Percentiles rank a stretch among this genome's conserved stretches.
These are phyloP conservation scores for Trichoderma koningii DNA, from an alignment of 2,329 filamentous ascomycete species.

Conservation along the genomic window DNA sequence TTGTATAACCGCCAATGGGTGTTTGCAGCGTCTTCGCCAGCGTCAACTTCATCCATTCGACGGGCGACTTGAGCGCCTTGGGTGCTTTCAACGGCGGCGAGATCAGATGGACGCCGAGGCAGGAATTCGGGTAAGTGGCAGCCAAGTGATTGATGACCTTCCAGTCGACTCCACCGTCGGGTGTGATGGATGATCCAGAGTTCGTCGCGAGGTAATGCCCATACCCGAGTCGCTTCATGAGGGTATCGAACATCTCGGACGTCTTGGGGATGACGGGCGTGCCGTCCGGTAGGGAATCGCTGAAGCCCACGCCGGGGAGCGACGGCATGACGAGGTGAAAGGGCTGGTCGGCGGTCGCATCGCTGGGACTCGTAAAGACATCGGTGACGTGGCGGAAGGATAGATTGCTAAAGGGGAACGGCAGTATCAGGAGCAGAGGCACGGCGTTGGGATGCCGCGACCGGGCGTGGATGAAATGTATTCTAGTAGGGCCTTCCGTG, in stretches of 20 bases:
- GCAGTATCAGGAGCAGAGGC: constrained; percentile 65
- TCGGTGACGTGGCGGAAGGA: constrained; percentile 59
- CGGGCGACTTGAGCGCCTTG: constrained; percentile 44
- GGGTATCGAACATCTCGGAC: constrained; percentile 55
- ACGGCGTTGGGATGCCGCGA: constrained; percentile 57
- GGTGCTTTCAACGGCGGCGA: constrained; percentile 58
- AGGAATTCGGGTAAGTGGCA: constrained; percentile 50
- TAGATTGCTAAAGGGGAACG: constrained; percentile 66
- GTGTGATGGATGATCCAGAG: constrained; percentile 50
- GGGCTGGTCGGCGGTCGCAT: constrained; percentile 48
- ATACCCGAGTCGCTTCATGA: constrained; percentile 66
- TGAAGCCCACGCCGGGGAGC: constrained; percentile 68
- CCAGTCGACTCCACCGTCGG: constrained; percentile 55
- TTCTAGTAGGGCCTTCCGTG: constrained; percentile 49
- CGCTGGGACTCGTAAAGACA: constrained; percentile 55
- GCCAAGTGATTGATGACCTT: constrained; percentile 53
- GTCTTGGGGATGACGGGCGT: constrained; percentile 54
- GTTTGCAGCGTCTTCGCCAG: constrained; percentile 53
- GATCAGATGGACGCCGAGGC: constrained; percentile 62
- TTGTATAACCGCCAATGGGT: constrained; percentile 58
- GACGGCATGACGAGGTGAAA: constrained; percentile 70
- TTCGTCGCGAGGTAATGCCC: constrained; percentile 59
- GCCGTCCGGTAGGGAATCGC: constrained; percentile 58
- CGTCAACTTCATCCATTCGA: constrained; percentile 58
- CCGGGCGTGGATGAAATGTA: constrained; percentile 66